phyloP scores from a whole-genome alignment of 2,329 filamentous ascomycete species.

The Leptosphaerulina australis region DNA sequence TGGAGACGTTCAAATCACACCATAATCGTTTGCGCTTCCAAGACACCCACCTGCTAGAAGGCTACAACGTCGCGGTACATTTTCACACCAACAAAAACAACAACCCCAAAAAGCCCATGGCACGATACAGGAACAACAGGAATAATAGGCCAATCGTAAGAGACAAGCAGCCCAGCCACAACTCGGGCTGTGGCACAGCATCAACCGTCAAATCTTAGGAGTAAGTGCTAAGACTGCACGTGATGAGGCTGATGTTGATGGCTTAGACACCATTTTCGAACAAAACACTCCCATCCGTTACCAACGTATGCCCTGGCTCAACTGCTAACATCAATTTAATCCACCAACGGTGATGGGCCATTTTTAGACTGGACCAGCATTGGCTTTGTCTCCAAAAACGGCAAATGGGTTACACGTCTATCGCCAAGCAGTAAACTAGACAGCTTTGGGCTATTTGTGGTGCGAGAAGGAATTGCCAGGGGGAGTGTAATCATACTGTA shows the following conservation, averaged over 20 bases:
- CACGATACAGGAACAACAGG: slow-evolving; percentile 21
- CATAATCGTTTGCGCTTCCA: slow-evolving; percentile 53
- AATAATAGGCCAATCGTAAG: slow-evolving; percentile 14
- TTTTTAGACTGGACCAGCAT: slow-evolving; percentile 65
- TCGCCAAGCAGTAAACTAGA: slow-evolving; percentile 21
- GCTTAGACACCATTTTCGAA: slow-evolving; percentile 52
- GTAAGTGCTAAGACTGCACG: too few species aligned
- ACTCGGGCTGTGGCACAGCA: background rate
- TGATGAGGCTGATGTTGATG: background rate
- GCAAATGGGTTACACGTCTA: slow-evolving; percentile 12
- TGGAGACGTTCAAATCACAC: slow-evolving; percentile 46
- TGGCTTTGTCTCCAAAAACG: slow-evolving; percentile 55
- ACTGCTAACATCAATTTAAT: slow-evolving; percentile 69
- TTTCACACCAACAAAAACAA: slow-evolving; percentile 47
- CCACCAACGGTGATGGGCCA: slow-evolving; percentile 70
- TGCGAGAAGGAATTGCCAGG: slow-evolving; percentile 65
- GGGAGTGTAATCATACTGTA: slow-evolving; percentile 71
- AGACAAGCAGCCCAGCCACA: background rate
- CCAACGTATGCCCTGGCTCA: slow-evolving; percentile 70
- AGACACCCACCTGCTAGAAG: slow-evolving; percentile 46
- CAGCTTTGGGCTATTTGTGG: slow-evolving; percentile 64
- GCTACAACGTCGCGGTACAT: slow-evolving; percentile 51
- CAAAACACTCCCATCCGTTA: slow-evolving; percentile 53
- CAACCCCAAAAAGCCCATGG: slow-evolving; percentile 26
- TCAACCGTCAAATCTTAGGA: background rate